Evolutionary conservation across 192 early-diverging fungal genomes (phyloP), one percentile per base, ranked within the genome.

Genomic region (Gigaspora rosea): DNA sequence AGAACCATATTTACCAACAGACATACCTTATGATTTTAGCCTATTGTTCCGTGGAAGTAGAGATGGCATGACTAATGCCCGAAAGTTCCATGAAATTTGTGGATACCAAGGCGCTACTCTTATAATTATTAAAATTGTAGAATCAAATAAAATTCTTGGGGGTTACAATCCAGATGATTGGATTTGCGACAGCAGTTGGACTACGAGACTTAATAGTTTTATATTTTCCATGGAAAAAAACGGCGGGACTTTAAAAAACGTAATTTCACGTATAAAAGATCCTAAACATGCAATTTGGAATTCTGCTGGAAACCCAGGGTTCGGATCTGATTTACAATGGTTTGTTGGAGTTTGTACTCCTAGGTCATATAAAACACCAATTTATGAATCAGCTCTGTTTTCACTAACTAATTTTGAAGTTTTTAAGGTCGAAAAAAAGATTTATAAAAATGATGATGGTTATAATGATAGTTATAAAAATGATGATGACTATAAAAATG

Each of bases 151-250:
- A 41, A 47, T 73, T 11, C n/a, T 73, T 59, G 71, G 71, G 20
- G 71, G 71, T 20, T 73, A 73, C 46, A 73, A 73, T 73, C 22
- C 52, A 46, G 18, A 27, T 35, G 15, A 58, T 47, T 73, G 71
- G 71, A 48, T 50, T 15, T 52, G 33, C 12, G 20, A 22, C 3
- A 33, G 18, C 3, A 16, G 27, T 5, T 59, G 56, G 32, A 35
- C 15, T 20, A 41, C 33, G 0, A 41, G 32, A 46, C 3, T 18
- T 8, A 16, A 57, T 47, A 59, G 71, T 48, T 73, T 73, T 59
- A 57, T 73, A 12, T 73, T 73, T 47, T 73, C 71, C 13, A 13
- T 73, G 16, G 71, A 32, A n/a, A 50, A 41, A 61, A 27, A 61
- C 20, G 9, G 4, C 10, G 20, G 41, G 7, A 41, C 11, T 20